Evolutionary conservation across 768 basidiomycete species (phyloP), one percentile per base, ranked within the genome.

Genomic region (Kwoniella pini): DNA sequence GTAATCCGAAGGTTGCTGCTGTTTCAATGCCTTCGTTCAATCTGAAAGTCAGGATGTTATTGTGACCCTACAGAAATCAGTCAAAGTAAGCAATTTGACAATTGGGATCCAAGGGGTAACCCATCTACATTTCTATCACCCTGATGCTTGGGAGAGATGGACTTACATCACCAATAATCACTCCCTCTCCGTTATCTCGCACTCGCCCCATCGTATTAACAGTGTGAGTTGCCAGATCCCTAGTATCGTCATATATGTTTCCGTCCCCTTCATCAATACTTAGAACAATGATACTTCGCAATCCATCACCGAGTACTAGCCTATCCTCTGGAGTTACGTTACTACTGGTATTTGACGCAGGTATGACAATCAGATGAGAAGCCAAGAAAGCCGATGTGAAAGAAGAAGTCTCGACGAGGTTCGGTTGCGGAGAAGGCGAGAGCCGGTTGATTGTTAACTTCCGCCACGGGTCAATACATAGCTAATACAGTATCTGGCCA

Each of bases 81-180:
- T 15, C 15, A 36, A 36, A 36, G 15, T 36, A 7, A 36, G 33
- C 33, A 7, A 15, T 7, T 36, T 36, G 33, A 36, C 33, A n/a
- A n/a, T n/a, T n/a, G n/a, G n/a, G n/a, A n/a, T n/a, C n/a, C n/a
- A n/a, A n/a, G n/a, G n/a, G n/a, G n/a, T n/a, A n/a, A n/a, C n/a
- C n/a, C n/a, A n/a, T n/a, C n/a, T n/a, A n/a, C n/a, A n/a, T n/a
- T n/a, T n/a, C n/a, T n/a, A n/a, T n/a, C n/a, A n/a, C n/a, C n/a
- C n/a, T n/a, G n/a, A n/a, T n/a, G n/a, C n/a, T n/a, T n/a, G n/a
- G n/a, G n/a, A 36, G 15, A 36, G 33, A 36, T 15, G 15, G 33
- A 71, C 77, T 65, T 52, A 78, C 77, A 67, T 78, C 77, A 2
- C 71, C 67, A 33, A 78, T 65, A 17, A 75, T 56, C 0, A 76